Evolutionary conservation across 2,329 filamentous ascomycete species (phyloP).

Genomic region (Alternaria alternata): DNA sequence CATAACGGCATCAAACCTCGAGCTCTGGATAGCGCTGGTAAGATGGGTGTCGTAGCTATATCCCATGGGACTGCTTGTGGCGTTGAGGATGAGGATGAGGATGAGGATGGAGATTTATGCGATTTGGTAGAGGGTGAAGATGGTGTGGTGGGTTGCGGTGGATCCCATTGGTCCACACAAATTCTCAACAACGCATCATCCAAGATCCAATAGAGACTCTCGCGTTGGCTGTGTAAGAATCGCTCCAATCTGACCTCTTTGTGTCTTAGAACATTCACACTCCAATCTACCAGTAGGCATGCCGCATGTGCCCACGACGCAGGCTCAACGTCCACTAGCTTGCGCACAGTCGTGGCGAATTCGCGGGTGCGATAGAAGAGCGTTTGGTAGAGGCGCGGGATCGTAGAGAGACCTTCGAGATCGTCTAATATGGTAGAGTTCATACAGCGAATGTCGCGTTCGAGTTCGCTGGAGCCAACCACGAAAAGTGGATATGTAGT

Average conservation of each 20-base stretch:
- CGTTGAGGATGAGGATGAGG: neutral
- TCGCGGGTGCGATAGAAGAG: slow-evolving; percentile 19
- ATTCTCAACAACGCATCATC: slow-evolving; percentile 26
- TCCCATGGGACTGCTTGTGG: slow-evolving; percentile 7
- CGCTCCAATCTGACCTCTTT: slow-evolving; percentile 11
- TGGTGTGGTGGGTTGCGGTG: neutral
- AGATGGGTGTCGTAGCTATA: slow-evolving; percentile 9
- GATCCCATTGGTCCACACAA: slow-evolving; percentile 23
- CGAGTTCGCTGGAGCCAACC: neutral
- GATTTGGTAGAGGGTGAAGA: neutral
- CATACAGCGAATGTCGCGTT: neutral
- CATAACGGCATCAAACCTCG: slow-evolving; percentile 8
- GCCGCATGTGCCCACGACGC: slow-evolving; percentile 15
- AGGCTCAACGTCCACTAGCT: slow-evolving; percentile 5
- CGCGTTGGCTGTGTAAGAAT: slow-evolving; percentile 23
- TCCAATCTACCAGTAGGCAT: slow-evolving; percentile 19
- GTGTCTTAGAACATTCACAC: slow-evolving; percentile 13
- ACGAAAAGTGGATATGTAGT: neutral
- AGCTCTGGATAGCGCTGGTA: slow-evolving; percentile 1
- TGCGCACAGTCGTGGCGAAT: slow-evolving; percentile 17
- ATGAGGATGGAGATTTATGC: neutral
- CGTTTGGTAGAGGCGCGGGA: slow-evolving; percentile 13
- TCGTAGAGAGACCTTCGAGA: slow-evolving; percentile 1
- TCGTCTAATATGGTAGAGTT: slow-evolving; percentile 9
- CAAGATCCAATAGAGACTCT: slow-evolving; percentile 25